A percentile compares a stretch with the other conserved stretches of the same genome.
phyloP scores from a whole-genome alignment of 768 basidiomycete genomes.

The Paxillus involutus region DNA sequence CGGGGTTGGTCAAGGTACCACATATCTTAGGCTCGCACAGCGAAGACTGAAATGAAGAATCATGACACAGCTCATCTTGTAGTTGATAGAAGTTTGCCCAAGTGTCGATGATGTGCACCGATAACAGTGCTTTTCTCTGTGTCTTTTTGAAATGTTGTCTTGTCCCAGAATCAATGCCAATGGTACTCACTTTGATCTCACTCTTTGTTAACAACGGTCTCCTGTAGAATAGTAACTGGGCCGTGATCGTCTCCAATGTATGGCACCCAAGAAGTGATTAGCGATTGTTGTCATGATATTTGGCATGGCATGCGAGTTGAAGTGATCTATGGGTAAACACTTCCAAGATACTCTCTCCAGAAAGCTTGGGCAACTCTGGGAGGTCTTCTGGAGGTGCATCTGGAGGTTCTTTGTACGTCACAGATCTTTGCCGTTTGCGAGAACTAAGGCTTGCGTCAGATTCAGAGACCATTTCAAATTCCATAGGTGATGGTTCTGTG shows the following conservation, averaged over 20 bases:
- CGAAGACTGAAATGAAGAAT: constrained; percentile 25
- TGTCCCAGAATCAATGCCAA: constrained; percentile 11
- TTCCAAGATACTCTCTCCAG: constrained; percentile 57
- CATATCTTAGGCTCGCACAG: constrained; percentile 38
- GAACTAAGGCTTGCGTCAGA: constrained; percentile 22
- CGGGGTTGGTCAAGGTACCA: constrained; percentile 14
- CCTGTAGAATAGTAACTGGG: constrained; percentile 46
- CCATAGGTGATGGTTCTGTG: constrained; percentile 33
- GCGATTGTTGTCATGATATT: constrained; percentile 58
- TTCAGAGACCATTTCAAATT: constrained; percentile 27
- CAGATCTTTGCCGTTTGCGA: constrained; percentile 40
- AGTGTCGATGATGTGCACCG: constrained; percentile 31
- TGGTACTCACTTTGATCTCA: constrained; percentile 51
- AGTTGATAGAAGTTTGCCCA: constrained; percentile 40
- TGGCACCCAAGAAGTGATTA: constrained; percentile 50
- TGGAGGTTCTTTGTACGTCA: constrained; percentile 19
- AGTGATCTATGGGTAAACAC: constrained; percentile 73
- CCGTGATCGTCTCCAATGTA: constrained; percentile 47
- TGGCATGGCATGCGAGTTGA: constrained; percentile 39
- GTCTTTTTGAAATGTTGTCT: constrained; percentile 26
- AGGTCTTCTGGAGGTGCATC: constrained; percentile 22
- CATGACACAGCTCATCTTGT: constrained; percentile 34
- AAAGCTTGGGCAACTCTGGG: constrained; percentile 50
- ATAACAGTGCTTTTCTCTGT: constrained; percentile 27
- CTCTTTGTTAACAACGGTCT: constrained; percentile 48